Conservation (phyloP, 345 rosid species). For the Durio zibethinus region DNA sequence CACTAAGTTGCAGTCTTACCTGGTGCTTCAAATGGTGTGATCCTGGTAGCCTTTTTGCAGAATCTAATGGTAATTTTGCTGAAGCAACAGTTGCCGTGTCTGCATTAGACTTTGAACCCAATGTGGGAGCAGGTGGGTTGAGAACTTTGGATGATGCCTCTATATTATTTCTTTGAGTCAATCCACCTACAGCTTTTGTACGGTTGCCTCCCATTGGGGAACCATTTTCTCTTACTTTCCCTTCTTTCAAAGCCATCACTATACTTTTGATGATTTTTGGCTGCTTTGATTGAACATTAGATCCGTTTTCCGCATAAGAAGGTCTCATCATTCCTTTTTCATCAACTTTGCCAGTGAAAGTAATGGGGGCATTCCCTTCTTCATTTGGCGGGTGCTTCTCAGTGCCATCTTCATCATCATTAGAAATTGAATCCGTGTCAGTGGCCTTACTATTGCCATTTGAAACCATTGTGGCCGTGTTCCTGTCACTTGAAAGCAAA, state of each 20-base stretch:
- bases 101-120: slow-evolving; percentile 51
- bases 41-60: slow-evolving; percentile 45
- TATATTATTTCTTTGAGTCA: slow-evolving; percentile 44
- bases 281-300: slow-evolving; percentile 59
- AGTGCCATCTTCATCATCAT: slow-evolving; percentile 60
- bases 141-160: slow-evolving; percentile 70
- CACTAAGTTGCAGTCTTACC: slow-evolving; percentile 37
- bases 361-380: slow-evolving; percentile 36
- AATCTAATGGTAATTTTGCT: slow-evolving; percentile 50
- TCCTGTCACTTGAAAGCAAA: slow-evolving; percentile 57
- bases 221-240: slow-evolving; percentile 75
- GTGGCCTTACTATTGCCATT: slow-evolving; percentile 44
- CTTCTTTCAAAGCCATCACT: slow-evolving; percentile 94
- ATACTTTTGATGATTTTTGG: slow-evolving; percentile 79
- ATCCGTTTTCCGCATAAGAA: slow-evolving; percentile 38
- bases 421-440: slow-evolving; percentile 50
- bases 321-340: slow-evolving; percentile 45
- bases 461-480: slow-evolving; percentile 28
- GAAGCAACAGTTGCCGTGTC: slow-evolving; percentile 37
- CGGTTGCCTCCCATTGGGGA: slow-evolving; percentile 78
- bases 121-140: slow-evolving; percentile 45
- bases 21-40: slow-evolving; percentile 67
- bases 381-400: slow-evolving; percentile 44
- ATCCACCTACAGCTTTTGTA: slow-evolving; percentile 39
- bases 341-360: slow-evolving; percentile 43